Percentiles rank a stretch among this genome's conserved stretches.
Conservation (phyloP, 805 yeast genomes). For the Tetrapisispora pingtungensis region DNA sequence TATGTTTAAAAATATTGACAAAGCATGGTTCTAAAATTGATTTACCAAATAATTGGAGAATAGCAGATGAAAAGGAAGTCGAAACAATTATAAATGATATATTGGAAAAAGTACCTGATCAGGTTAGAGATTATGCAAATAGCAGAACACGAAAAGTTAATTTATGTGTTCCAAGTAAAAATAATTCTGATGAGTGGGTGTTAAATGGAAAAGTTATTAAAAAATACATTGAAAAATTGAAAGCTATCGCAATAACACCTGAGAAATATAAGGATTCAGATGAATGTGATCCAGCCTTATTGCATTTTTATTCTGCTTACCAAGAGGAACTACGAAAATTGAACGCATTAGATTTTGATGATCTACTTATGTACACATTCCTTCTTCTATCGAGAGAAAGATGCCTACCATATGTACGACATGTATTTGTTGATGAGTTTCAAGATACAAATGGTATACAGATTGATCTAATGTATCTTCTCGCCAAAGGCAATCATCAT, state of each 20-base stretch:
- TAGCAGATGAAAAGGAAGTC: slow-evolving; percentile 61
- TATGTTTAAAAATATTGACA: slow-evolving; percentile 54
- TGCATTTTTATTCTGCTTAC: slow-evolving; percentile 40
- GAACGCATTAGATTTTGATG: slow-evolving; percentile 70
- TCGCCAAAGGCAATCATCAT: slow-evolving; percentile 35
- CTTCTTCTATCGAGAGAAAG: slow-evolving; percentile 37
- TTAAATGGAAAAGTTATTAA: slow-evolving; percentile 35
- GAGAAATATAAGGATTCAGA: slow-evolving; percentile 29
- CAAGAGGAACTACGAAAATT: slow-evolving; percentile 37
- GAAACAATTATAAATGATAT: slow-evolving; percentile 28
- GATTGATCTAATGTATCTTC: slow-evolving; percentile 49
- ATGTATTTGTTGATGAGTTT: slow-evolving; percentile 85
- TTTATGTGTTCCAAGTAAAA: slow-evolving; percentile 16
- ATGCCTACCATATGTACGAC: slow-evolving; percentile 43
- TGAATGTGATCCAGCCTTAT: slow-evolving; percentile 27
- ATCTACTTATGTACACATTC: slow-evolving; percentile 51
- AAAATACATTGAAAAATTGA: slow-evolving; percentile 44
- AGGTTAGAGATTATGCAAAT: slow-evolving; percentile 26
- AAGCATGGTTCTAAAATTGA: slow-evolving; percentile 45
- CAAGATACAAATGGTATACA: slow-evolving; percentile 85
- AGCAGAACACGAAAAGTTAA: slow-evolving; percentile 22
- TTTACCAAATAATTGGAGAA: slow-evolving; percentile 33
- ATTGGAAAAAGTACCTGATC: slow-evolving; percentile 27
- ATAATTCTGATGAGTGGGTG: slow-evolving; percentile 26
- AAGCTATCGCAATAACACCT: slow-evolving; percentile 42